Percentiles rank a stretch among this genome's conserved stretches.
Evolutionary conservation across 805 yeast species (phyloP).

Genomic region (Isabelozyma rhagii): DNA sequence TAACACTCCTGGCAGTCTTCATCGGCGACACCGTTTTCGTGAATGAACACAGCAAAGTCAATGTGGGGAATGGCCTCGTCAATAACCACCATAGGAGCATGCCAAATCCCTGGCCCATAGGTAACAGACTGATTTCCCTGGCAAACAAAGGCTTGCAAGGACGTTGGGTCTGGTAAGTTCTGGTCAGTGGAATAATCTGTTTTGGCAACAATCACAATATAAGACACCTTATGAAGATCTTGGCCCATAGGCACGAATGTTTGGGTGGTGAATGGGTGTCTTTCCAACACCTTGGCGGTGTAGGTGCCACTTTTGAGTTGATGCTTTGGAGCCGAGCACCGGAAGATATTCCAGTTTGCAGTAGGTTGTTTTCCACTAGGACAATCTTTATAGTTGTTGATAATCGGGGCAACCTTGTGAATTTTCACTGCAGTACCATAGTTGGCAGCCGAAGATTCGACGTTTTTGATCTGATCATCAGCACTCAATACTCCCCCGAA

Average conservation of each 20-base stretch:
- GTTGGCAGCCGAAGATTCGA: conserved; percentile 57
- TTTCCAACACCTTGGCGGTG: conserved; percentile 68
- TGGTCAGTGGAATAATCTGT: conserved; percentile 36
- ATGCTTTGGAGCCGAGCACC: conserved; percentile 76
- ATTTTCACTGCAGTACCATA: conserved; percentile 91
- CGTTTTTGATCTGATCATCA: conserved; percentile 59
- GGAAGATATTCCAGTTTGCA: conserved; percentile 78
- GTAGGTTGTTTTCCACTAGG: conserved; percentile 48
- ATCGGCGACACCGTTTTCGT: conserved; percentile 74
- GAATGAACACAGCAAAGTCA: conserved; percentile 86
- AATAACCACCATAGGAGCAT: conserved; percentile 92
- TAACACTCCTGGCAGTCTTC: conserved; percentile 84
- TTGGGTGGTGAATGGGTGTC: conserved; percentile 88
- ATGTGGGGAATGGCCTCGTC: conserved; percentile 47
- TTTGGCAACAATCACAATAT: conserved; percentile 77
- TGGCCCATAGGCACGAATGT: conserved; percentile 91
- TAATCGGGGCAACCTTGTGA: conserved; percentile 66
- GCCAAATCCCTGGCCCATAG: conserved; percentile 86
- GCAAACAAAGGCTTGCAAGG: conserved; percentile 67
- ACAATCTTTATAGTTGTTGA: conserved; percentile 47
- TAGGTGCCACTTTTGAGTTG: conserved; percentile 43
- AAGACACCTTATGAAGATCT: conserved; percentile 45
- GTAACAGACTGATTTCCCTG: conserved; percentile 87
- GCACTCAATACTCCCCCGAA: conserved; percentile 82
- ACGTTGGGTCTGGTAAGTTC: conserved; percentile 58